Conservation (phyloP, 2,329 filamentous ascomycete species). For the Aspergillus sojae region DNA sequence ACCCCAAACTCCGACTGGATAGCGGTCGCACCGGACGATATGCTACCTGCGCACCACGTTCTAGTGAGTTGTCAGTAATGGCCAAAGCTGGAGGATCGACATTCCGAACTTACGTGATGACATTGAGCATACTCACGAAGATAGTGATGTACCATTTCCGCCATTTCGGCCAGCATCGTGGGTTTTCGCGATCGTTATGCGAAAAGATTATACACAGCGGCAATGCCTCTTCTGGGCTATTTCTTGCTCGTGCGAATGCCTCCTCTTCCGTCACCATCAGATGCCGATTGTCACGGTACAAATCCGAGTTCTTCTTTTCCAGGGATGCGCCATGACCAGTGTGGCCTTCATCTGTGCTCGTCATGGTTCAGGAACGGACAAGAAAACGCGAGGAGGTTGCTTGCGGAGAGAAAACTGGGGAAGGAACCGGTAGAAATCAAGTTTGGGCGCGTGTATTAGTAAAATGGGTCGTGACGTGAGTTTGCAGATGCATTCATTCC, state of each 20-base stretch:
- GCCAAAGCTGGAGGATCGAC: no score
- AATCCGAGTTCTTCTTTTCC: slow-evolving; percentile 20
- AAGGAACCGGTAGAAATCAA: not conserved
- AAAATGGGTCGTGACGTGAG: not conserved
- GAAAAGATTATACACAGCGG: slow-evolving; percentile 26
- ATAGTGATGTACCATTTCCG: slow-evolving; percentile 47
- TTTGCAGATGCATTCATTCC: not conserved
- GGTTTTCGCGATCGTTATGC: slow-evolving; percentile 36
- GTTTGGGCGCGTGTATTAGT: not conserved
- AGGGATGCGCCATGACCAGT: not conserved
- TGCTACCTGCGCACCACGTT: slow-evolving; percentile 31
- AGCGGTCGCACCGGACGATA: slow-evolving; percentile 30
- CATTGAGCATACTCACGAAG: slow-evolving; percentile 41
- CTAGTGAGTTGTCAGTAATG: slow-evolving; percentile 12
- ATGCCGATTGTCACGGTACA: slow-evolving; percentile 15
- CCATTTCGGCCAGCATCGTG: slow-evolving; percentile 42
- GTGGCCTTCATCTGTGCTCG: not conserved
- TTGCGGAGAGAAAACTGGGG: not conserved
- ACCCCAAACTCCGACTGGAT: slow-evolving; percentile 32
- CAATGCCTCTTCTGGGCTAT: slow-evolving; percentile 25
- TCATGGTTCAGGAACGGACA: not conserved
- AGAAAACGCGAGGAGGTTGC: not conserved
- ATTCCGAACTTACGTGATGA: slow-evolving; percentile 26
- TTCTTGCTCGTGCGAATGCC: slow-evolving; percentile 27
- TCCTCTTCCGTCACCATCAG: slow-evolving; percentile 27